Percentiles rank a stretch among this genome's conserved stretches.
Evolutionary conservation across 2,329 filamentous ascomycete genomes (phyloP).

Genomic region (Hypoxylon sp.): DNA sequence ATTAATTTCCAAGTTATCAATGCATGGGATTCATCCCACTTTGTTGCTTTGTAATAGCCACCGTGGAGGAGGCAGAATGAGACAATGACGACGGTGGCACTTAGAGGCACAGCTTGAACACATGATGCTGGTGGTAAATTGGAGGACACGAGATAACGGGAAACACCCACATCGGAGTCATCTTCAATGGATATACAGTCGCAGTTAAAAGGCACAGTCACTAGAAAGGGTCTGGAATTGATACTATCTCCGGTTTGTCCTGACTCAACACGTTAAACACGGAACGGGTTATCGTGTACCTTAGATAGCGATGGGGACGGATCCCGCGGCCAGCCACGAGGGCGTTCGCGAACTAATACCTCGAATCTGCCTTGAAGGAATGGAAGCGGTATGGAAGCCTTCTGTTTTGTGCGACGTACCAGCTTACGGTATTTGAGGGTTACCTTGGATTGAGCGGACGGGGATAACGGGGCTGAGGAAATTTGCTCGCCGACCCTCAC

Average conservation of each 20-base stretch:
- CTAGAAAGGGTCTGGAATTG: neutral
- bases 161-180: neutral
- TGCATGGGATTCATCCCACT: neutral
- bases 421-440: neutral
- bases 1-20: neutral
- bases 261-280: neutral
- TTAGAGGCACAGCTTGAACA: conserved; percentile 4
- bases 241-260: neutral
- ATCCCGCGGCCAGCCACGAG: neutral
- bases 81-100: conserved; percentile 26
- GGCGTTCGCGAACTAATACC: neutral
- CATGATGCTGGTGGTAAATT: neutral
- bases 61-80: no score
- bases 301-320: neutral
- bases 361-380: neutral
- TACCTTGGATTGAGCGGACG: neutral
- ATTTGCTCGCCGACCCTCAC: neutral
- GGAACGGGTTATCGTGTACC: neutral
- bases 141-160: neutral
- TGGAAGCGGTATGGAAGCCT: neutral
- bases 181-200: neutral
- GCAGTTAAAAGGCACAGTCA: neutral
- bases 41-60: no score
- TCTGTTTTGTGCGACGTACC: neutral
- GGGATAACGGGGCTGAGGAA: neutral